Base-by-base conservation (phyloP, 345 rosid genomes). In the Bruguiera parviflora region DNA sequence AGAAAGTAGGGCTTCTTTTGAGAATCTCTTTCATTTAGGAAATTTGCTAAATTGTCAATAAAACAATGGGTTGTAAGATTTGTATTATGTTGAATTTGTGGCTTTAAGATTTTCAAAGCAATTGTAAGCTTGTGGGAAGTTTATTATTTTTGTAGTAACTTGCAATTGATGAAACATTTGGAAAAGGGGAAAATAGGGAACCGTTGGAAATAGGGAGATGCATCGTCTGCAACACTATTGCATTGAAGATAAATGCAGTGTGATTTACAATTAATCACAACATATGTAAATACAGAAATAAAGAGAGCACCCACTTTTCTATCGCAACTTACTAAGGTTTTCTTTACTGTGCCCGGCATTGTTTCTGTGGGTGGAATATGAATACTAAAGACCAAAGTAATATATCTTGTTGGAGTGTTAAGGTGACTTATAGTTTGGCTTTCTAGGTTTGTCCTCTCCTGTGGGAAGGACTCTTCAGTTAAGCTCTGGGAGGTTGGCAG, bases 401-500 rank as follows among this genome's bases (percentile, higher is more conserved):
- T 43, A 13, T 43, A 13, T 15, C 18, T 43, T 39, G 47, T 39
- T 63, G 68, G 32, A n/a, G 46, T 58, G 3, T 22, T 55, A 57
- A 24, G 27, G 28, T 71, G 63, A 60, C 80, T 67, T 20, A 66
- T 27, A 16, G 22, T 46, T 66, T 31, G 31, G 65, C 70, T 74
- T 67, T 27, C 64, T 80, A 89, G 98, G 86, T 92, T 81, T 84
- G 82, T 92, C 58, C 87, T 92, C 37, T 89, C 97, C 2, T 88
- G 88, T 35, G 92, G 96, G 70, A 92, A 89, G 75, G 96, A 92
- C 77, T 92, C 89, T 19, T 75, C 83, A 7, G 78, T 84, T 68
- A 92, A 89, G 82, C 82, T 92, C 66, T 89, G 97, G 96, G 98
- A 92, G 75, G 77, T 89, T 70, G 83, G 86, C 69, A 78, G 91